Base-by-base conservation (phyloP, 495 filamentous ascomycete species). In the Aspergillus cristatus region DNA sequence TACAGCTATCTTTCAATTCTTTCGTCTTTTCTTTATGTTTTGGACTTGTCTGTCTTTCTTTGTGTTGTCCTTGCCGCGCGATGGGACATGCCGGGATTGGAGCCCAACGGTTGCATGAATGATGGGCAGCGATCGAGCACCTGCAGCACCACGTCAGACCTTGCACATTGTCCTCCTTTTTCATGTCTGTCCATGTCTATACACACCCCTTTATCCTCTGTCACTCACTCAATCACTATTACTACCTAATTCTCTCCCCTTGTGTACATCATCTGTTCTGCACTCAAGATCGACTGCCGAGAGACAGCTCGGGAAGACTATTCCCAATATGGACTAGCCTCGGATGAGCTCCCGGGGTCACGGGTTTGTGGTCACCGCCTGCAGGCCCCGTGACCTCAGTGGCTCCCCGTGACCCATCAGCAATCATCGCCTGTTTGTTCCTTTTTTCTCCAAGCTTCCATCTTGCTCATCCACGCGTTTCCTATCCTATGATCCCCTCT, bases 251-350 rank as follows among this genome's bases (percentile, higher is more conserved):
- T 8, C 8, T 24, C 20, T 24, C 20, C 4, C 20, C 8, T 8
- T 24, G 4, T 24, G n/a, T n/a, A n/a, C n/a, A n/a, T n/a, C n/a
- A n/a, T n/a, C n/a, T n/a, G n/a, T 24, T 24, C 20, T 24, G 20
- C 8, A 8, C 4, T 24, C 20, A 24, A 45, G 59, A 63, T 63
- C 62, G 53, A 47, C 54, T 54, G 49, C 42, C 41, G 34, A 48
- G 45, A 40, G 49, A 42, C 41, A 35, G 51, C 57, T 60, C 62
- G 62, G 62, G 62, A 62, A 34, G 57, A 52, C 62, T 65, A 65
- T 47, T 32, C 51, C 36, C 7, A 12, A 44, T 36, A 29, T 10
- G 51, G 61, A 32, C 42, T 65, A 63, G 59, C 51, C 45, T 32
- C 18, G 30, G 39, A 40, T 37, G 46, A 59, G 53, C 57, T 61